Evolutionary conservation across 2,329 filamentous ascomycete species (phyloP).

Genomic region (Aspergillus fructus): DNA sequence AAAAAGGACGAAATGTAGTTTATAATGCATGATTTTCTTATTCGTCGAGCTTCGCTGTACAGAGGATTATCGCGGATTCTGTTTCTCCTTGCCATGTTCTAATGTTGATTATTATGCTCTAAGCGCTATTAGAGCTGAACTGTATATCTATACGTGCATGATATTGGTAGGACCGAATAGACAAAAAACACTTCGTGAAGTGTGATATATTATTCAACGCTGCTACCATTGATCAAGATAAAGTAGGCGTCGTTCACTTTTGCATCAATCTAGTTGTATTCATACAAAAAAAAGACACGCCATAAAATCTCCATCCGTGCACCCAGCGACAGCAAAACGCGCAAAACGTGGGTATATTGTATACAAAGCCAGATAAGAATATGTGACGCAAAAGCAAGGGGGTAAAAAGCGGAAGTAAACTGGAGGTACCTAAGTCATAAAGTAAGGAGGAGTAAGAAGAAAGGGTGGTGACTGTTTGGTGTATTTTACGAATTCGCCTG

Average conservation of each 20-base stretch:
- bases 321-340: not conserved
- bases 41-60: slow-evolving; percentile 1
- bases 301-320: not conserved
- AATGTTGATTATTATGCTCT: slow-evolving; percentile 1
- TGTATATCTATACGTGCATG: slow-evolving; percentile 8
- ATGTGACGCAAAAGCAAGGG: not conserved
- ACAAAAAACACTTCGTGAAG: not conserved
- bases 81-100: not conserved
- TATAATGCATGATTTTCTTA: slow-evolving; percentile 4
- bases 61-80: not conserved
- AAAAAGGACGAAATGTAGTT: slow-evolving; percentile 2
- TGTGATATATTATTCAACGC: not conserved
- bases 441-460: not conserved
- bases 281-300: not conserved
- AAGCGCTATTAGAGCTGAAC: not conserved
- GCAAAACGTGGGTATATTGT: not conserved
- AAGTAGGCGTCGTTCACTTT: not conserved
- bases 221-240: not conserved
- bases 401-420: not conserved
- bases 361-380: not conserved
- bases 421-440: not conserved
- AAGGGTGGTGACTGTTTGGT: not conserved
- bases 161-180: slow-evolving; percentile 5
- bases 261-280: not conserved
- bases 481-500: slow-evolving; percentile 1